Conservation (phyloP, 2,329 filamentous ascomycete genomes). For the Talaromyces sp. region DNA sequence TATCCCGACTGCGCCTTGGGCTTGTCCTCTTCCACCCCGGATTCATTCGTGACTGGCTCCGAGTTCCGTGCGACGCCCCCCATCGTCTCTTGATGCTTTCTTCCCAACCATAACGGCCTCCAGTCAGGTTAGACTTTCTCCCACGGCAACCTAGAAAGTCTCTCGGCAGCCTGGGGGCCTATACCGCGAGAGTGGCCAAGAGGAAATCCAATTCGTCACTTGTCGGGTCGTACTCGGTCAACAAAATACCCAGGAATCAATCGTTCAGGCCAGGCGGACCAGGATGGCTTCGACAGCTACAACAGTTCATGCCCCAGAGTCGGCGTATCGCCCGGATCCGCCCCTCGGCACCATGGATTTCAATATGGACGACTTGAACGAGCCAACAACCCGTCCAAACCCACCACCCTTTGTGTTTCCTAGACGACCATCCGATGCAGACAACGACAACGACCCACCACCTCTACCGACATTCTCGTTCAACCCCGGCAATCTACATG, state of each 20-base stretch:
- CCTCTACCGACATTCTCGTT: conserved; percentile 36
- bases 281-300: neutral
- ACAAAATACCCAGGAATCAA: neutral
- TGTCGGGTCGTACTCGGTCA: neutral
- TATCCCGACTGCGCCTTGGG: neutral
- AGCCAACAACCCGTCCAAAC: conserved; percentile 1
- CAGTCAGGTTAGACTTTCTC: conserved; percentile 11
- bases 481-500: conserved; percentile 28
- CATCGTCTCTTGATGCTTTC: conserved; percentile 4
- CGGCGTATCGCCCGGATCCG: neutral
- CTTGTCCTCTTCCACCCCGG: neutral
- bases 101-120: conserved; percentile 9
- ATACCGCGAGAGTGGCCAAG: neutral
- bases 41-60: neutral
- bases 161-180: conserved; percentile 12
- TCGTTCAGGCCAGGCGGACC: neutral
- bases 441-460: conserved; percentile 30
- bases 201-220: neutral
- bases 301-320: neutral
- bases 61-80: neutral
- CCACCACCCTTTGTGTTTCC: conserved; percentile 10
- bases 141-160: conserved; percentile 7
- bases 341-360: conserved; percentile 12
- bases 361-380: conserved; percentile 7
- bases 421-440: conserved; percentile 4